Conservation (phyloP, 495 filamentous ascomycete species). For the Daldinia vernicosa region DNA sequence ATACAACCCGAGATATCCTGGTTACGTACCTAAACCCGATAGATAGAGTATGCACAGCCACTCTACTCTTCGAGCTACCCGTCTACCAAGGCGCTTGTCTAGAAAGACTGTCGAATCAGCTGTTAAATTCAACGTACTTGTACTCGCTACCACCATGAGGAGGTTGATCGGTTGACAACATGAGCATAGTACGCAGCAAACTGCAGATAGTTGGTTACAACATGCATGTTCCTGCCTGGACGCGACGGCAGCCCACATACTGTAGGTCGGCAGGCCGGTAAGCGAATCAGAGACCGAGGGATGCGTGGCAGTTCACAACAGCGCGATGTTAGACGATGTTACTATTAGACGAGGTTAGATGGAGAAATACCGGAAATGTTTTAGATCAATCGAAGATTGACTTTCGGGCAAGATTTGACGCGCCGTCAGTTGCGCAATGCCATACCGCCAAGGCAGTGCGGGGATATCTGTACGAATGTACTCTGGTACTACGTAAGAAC, state of each 20-base stretch:
- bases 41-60: not conserved
- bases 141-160: not conserved
- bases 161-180: slow-evolving; percentile 7
- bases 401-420: slow-evolving; percentile 1
- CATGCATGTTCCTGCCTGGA: slow-evolving; percentile 11
- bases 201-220: slow-evolving; percentile 9
- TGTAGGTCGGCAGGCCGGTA: not conserved
- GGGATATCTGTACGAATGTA: too few relatives aligned
- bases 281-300: slow-evolving; percentile 24
- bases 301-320: slow-evolving; percentile 34
- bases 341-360: slow-evolving; percentile 3
- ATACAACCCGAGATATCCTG: not conserved
- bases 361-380: not conserved
- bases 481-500: not conserved
- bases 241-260: slow-evolving; percentile 8
- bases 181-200: slow-evolving; percentile 13
- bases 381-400: slow-evolving; percentile 18
- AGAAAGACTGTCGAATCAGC: slow-evolving; percentile 13
- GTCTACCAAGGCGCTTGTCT: not conserved
- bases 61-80: not conserved
- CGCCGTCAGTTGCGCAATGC: slow-evolving; percentile 31
- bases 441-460: slow-evolving; percentile 33
- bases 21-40: not conserved
- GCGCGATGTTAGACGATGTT: slow-evolving; percentile 1
- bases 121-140: not conserved